phyloP scores from a whole-genome alignment of 306 rosid genomes.

The Vigna trinervia region DNA sequence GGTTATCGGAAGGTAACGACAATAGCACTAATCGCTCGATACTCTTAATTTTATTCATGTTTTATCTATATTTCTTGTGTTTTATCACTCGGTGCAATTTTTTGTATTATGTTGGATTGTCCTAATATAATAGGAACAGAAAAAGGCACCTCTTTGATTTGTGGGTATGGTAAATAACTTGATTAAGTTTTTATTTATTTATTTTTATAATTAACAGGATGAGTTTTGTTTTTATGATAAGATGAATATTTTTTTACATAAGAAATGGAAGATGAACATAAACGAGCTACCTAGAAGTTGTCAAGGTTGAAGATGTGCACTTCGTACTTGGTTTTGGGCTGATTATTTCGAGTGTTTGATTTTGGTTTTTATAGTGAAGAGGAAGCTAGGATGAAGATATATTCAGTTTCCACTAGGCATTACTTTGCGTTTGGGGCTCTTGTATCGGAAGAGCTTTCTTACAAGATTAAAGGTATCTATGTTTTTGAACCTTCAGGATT shows the following conservation, averaged over 20 bases:
- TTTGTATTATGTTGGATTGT: not conserved
- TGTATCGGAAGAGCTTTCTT: constrained; percentile 80
- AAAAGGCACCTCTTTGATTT: not conserved
- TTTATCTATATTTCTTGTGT: not conserved
- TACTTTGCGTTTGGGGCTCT: constrained; percentile 93
- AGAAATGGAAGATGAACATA: not conserved
- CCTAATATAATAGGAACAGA: not conserved
- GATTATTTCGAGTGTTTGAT: not conserved
- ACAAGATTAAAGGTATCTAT: constrained; percentile 74
- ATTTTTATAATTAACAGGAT: too few relatives aligned
- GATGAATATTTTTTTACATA: not conserved
- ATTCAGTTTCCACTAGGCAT: constrained; percentile 91
- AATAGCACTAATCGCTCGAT: not conserved
- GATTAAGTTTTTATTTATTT: not conserved
- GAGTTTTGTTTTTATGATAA: not conserved
- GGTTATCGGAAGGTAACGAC: constrained; percentile 75
- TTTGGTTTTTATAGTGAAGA: constrained; percentile 66
- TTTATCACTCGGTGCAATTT: not conserved
- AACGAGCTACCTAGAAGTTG: not conserved
- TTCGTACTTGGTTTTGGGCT: not conserved
- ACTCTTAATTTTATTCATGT: not conserved
- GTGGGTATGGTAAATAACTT: not conserved
- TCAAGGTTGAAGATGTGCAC: not conserved
- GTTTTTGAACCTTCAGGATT: not conserved
- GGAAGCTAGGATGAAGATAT: constrained; percentile 92